Percentiles rank a stretch among this genome's conserved stretches.
These are phyloP conservation scores for Globisporangium irregulare DNA, from an alignment of 352 stramenopile species.

Conservation along the genomic window DNA sequence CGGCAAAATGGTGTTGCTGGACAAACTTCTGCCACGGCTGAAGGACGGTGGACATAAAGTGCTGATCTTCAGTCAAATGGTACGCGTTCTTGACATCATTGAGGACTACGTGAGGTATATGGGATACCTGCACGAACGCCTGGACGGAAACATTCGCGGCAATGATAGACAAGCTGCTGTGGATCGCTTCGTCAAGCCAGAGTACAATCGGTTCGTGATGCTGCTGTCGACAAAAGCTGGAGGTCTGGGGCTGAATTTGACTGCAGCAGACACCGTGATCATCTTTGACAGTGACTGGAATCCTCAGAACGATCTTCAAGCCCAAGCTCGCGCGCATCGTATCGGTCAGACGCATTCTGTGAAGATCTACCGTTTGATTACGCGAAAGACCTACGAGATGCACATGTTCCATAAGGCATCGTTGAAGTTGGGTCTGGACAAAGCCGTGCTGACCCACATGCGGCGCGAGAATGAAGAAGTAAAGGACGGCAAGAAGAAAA, in stretches of 20 bases:
- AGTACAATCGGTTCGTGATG: constrained; percentile 96
- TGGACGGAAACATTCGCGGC: constrained; percentile 97
- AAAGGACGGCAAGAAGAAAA: constrained; percentile 56
- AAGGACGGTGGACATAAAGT: constrained; percentile 97
- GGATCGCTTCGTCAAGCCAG: constrained; percentile 86
- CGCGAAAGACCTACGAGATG: constrained; percentile 93
- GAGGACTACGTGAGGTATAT: constrained; percentile 97
- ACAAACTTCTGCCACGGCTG: constrained; percentile 98
- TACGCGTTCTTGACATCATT: constrained; percentile 99
- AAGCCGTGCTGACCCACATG: constrained; percentile 91
- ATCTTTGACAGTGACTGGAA: constrained; percentile 99
- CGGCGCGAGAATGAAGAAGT: constrained; percentile 83
- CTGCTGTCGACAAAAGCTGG: constrained; percentile 97
- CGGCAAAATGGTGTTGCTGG: constrained; percentile 99
- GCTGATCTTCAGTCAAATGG: constrained; percentile 99
- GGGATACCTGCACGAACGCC: constrained; percentile 93
- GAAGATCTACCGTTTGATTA: constrained; percentile 89
- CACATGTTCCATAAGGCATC: constrained; percentile 94
- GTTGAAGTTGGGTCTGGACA: constrained; percentile 92
- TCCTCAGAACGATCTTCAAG: constrained; percentile 96
- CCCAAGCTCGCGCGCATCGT: constrained; percentile 87
- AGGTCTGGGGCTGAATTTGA: constrained; percentile 92
- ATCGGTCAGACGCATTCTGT: constrained; percentile 91
- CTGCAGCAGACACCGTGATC: constrained; percentile 94
- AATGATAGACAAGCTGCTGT: constrained; percentile 86